Percentiles rank a stretch among this genome's conserved stretches.
These are phyloP conservation scores for Syncephalastrum sp. DNA, from an alignment of 371 early-diverging fungal genomes.

Conservation along the genomic window DNA sequence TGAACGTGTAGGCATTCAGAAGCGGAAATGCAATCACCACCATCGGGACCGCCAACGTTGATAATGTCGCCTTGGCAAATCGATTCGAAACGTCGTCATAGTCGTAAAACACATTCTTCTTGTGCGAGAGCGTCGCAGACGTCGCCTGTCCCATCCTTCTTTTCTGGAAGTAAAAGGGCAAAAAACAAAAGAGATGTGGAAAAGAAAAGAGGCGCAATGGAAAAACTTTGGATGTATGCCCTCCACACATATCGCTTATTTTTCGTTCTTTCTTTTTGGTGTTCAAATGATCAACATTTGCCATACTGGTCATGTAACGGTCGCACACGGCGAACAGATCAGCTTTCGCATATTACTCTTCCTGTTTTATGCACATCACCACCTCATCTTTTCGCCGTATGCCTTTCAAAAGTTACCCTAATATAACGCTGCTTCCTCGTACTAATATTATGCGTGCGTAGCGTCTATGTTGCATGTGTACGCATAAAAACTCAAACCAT, in stretches of 20 bases:
- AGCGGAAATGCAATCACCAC: slow-evolving; percentile 48
- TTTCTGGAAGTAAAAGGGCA: not conserved
- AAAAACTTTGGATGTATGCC: not conserved
- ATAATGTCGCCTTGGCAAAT: slow-evolving; percentile 41
- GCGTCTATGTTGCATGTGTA: no score
- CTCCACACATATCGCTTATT: no score
- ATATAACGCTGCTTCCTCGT: no score
- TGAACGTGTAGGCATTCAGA: slow-evolving; percentile 46
- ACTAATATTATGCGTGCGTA: no score
- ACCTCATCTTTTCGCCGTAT: no score
- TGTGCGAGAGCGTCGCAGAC: slow-evolving; percentile 29
- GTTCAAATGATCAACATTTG: slow-evolving; percentile 6
- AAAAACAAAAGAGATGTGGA: not conserved
- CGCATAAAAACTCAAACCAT: no score
- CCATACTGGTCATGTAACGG: slow-evolving; percentile 13
- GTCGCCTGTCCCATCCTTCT: slow-evolving; percentile 42
- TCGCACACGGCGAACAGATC: slow-evolving; percentile 6
- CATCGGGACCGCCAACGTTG: slow-evolving; percentile 44
- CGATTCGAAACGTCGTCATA: slow-evolving; percentile 41
- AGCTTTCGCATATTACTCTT: slow-evolving; percentile 1
- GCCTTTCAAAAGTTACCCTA: no score
- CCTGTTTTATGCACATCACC: not conserved
- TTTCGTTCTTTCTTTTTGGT: no score
- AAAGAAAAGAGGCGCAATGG: not conserved
- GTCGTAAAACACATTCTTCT: slow-evolving; percentile 23